Percentiles rank a stretch among this genome's conserved stretches.
Conservation (phyloP, 2,329 filamentous ascomycete genomes). For the Colletotrichum siamense region DNA sequence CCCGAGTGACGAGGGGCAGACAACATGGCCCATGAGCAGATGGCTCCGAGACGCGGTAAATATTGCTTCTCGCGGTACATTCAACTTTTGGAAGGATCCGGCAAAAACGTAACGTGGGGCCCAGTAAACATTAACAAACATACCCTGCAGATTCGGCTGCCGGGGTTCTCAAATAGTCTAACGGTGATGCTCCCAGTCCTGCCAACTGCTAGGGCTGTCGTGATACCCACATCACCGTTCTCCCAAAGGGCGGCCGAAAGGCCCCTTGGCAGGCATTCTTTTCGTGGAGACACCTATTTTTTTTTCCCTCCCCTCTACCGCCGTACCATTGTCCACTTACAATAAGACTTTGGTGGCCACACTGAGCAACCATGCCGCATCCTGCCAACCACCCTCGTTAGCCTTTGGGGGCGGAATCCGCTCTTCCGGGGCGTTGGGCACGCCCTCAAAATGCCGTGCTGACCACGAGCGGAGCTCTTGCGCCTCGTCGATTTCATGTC, state of each 20-base stretch:
- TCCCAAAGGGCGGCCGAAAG: neutral
- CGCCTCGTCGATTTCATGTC: constrained; percentile 29
- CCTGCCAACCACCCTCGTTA: constrained; percentile 68
- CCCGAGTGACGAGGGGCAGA: neutral
- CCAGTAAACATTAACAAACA: neutral
- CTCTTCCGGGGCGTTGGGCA: constrained; percentile 47
- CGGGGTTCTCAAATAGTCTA: constrained; percentile 7
- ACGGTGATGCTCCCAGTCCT: constrained; percentile 10
- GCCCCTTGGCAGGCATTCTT: neutral
- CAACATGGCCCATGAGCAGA: neutral
- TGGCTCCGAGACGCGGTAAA: neutral
- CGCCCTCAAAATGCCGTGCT: constrained; percentile 43
- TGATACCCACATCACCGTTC: constrained; percentile 16
- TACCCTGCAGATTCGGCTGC: constrained; percentile 12
- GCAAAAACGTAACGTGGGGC: constrained; percentile 6
- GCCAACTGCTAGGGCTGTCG: neutral
- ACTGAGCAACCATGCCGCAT: constrained; percentile 71
- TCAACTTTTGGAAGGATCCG: neutral
- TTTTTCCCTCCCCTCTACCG: neutral
- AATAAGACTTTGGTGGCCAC: constrained; percentile 68
- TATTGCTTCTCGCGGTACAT: neutral
- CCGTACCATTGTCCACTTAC: constrained; percentile 33
- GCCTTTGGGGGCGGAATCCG: constrained; percentile 52
- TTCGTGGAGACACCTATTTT: neutral
- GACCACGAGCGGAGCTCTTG: constrained; percentile 36